Conservation (phyloP, 2,329 filamentous ascomycete species). For the Fusarium torreyae region DNA sequence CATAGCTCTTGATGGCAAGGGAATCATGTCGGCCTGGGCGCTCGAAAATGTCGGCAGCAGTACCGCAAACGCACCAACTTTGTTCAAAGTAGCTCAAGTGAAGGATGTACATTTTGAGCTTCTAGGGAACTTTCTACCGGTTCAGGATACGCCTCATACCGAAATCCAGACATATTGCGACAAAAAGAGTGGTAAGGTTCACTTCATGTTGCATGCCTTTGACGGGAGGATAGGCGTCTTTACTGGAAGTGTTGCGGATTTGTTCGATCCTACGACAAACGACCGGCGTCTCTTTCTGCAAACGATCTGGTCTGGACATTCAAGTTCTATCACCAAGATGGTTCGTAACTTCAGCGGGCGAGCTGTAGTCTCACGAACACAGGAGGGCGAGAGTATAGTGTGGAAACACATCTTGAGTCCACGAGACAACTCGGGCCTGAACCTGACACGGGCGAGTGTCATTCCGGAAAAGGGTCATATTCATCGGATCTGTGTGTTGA, state of each 20-base stretch:
- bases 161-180: conserved; percentile 83
- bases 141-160: conserved; percentile 63
- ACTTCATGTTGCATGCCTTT: conserved; percentile 85
- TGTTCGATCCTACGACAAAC: conserved; percentile 81
- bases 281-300: conserved; percentile 73
- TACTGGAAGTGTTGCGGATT: conserved; percentile 80
- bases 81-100: conserved; percentile 90
- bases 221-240: conserved; percentile 89
- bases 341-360: conserved; percentile 87
- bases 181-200: conserved; percentile 73
- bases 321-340: conserved; percentile 84
- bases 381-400: conserved; percentile 83
- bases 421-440: conserved; percentile 56
- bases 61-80: conserved; percentile 73
- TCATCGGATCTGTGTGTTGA: conserved; percentile 83
- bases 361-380: conserved; percentile 85
- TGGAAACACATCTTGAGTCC: conserved; percentile 77
- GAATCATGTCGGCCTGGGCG: conserved; percentile 93
- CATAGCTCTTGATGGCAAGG: conserved; percentile 85
- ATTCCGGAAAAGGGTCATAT: conserved; percentile 80
- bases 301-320: conserved; percentile 87
- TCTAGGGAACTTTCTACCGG: conserved; percentile 53
- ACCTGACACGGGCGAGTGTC: conserved; percentile 76
- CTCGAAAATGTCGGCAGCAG: conserved; percentile 87
- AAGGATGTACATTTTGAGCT: conserved; percentile 70